Base-by-base conservation (phyloP, 2,329 filamentous ascomycete species). In the Didymella glomerata region DNA sequence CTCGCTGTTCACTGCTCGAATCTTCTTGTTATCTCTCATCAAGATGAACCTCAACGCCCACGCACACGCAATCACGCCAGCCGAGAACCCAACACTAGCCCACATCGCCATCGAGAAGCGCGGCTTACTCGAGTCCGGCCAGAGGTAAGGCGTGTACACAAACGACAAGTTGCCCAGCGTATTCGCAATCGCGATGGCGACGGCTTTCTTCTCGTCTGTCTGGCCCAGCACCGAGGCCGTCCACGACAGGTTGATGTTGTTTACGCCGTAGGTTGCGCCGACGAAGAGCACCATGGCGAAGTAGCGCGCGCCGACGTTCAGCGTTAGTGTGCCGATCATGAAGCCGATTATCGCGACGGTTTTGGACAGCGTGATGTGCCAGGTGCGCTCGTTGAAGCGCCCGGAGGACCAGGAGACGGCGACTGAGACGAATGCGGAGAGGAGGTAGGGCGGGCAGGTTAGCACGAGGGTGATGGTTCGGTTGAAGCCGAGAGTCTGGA, bases 191-290 rank as follows among this genome's bases (percentile, higher is more conserved):
- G 77, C 76, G 16, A 79, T 68, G 10, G 70, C 66, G 4, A 76
- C 77, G 22, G 78, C 77, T 44, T 77, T 77, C 67, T 80, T 81
- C 58, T 78, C 78, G 24, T 74, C 69, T 1, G 78, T 78, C 47
- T 79, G 76, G 1, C 74, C 76, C 4, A 78, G 63, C 0, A 75
- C 76, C 4, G 73, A 69, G 8, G 75, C 74, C 1, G 73, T 73
- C 78, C 78, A 81, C 9, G 72, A 73, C 7, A 81, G 66, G 20
- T 76, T 75, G 52, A 75, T 68, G 27, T 70, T 70, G 55, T 75
- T 72, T 18, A 73, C 66, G 3, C 68, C 71, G 45, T 75, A 75
- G 2, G 66, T 68, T 22, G 70, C 72, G 2, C 63, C 61, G n/a
- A 73, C 68, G 30, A 76, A 73, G 20, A 77, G 55, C 27, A 76